Base-by-base conservation (phyloP, 1,284 basidiomycete species). In the Ganoderma multipileum region DNA sequence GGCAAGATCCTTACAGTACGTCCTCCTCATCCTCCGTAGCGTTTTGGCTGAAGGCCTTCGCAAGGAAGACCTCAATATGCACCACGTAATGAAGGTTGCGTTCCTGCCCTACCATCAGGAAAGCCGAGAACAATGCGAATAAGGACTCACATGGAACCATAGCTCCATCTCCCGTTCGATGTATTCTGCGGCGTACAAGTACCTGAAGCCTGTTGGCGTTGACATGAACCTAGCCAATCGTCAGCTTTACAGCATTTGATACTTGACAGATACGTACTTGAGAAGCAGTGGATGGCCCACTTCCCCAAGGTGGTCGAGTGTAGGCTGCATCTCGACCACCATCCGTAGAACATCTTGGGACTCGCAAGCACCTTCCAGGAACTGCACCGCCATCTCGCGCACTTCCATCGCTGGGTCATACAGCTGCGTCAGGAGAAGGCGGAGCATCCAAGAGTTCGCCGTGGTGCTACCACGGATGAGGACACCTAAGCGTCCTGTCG, bases 151-250 rank as follows among this genome's bases (percentile, higher is more conserved):
- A 78, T 95, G 88, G 76, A 97, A 94, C 98, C 98, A 99, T 68
- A 91, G 88, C 72, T 99, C 96, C 86, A 99, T 94, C 81, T 99
- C 96, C 61, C 93, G 87, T 74, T 96, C 93, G 68, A 99, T 97
- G 76, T 98, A 99, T 23, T 94, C 93, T 28, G 95, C 92, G 71
- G 96, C 92, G 76, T 94, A 93, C 3, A 99, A 86, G 79, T 97
- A 99, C 2, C 90, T 87, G 78, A 99, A 98, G 0, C 98, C 98
- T 67, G 94, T 90, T 0, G 95, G 89, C 0, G 96, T 98, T 2
- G 97, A 98, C 84, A 99, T 93, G 80, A 99, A 99, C 76, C 95
- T 98, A 71, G 38, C 67, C 30, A 20, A 33, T 41, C 23, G 23
- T 60, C 58, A 60, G 23, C 39, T 12, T 60, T n/a, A 18, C 12